Evolutionary conservation across 345 rosid species (phyloP), one percentile per base, ranked within the genome.

Genomic region (Aegle marmelos): DNA sequence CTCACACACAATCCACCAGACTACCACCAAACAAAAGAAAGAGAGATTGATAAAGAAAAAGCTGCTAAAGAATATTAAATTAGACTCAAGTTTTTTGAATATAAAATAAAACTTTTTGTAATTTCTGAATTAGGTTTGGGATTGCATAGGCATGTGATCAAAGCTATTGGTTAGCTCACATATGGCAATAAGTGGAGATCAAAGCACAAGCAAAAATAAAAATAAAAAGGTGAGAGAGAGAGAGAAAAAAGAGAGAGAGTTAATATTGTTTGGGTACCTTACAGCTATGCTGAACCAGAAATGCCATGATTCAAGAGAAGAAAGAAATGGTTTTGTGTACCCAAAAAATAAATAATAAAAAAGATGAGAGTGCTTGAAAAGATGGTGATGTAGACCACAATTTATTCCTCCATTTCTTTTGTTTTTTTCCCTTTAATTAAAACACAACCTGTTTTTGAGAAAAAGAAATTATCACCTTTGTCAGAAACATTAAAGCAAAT

Each of bases 281-380:
- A 83, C 92, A 86, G 89, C 91, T 83, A 88, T 81, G 91, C 85
- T 72, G 73, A 66, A 62, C 76, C 89, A 78, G 70, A 82, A 78
- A 11, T 72, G 86, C 79, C 78, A 88, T 89, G 87, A 87, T 89
- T 85, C 77, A 76, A 66, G 80, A 78, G 83, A 77, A 72, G 87
- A 84, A 84, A 84, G 82, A 75, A 65, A 59, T 27, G 58, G 70
- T 39, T 45, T 36, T 58, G 77, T 68, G 71, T 19, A 9, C 53
- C 14, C 4, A 14, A 9, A n/a, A 34, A 8, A n/a, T n/a, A n/a
- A 34, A 65, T 21, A 50, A 30, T 68, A 75, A 50, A 72, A 72
- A 76, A 41, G 48, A 74, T 63, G 68, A 62, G 24, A 72, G 77
- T 76, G 76, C 79, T 67, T 50, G 53, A 25, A 31, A n/a, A 24